Evolutionary conservation across 805 yeast genomes (phyloP), one percentile per base, ranked within the genome.

Genomic region (Wickerhamiella siamensis): DNA sequence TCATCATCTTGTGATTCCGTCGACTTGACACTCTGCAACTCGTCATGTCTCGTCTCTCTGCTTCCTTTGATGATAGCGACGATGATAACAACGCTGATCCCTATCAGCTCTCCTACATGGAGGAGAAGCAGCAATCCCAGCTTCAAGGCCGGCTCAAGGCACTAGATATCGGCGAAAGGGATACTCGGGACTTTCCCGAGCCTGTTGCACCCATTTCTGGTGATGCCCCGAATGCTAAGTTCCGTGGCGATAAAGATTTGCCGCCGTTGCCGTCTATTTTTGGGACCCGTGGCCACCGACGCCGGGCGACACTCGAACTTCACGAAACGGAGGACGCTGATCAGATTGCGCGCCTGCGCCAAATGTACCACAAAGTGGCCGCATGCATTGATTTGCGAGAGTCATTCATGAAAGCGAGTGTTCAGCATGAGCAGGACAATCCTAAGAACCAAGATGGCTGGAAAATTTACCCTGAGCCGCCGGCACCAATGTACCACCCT

Each of bases 391-490:
- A 72, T 10, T 55, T 83, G 47, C 76, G 99, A 58, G 76, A 72
- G 50, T 80, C 77, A 55, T 91, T 88, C 58, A 79, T 81, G 60
- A 53, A 61, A 2, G 50, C 73, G 9, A 84, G 96, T 1, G 50
- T 74, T 41, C 99, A 91, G 63, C 65, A 74, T 42, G 80, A 79
- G 36, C 57, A 62, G 31, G 80, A 77, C 51, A 91, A 91, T 60
- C 98, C 98, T 2, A 86, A 88, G 57, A 88, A 93, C 60, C 55
- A 52, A 20, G 66, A 66, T 8, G 62, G 59, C 32, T 91, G 97
- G 97, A 57, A 57, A 14, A 77, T 91, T 39, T 88, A 87, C 57
- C 99, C 99, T 0, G 75, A 78, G 9, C 96, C 97, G 1, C 98
- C 98, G 12, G 76, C 76, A 49, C 96, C 98, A 3, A 77, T 88